Evolutionary conservation across 2,329 filamentous ascomycete species (phyloP).

Genomic region (Lachnellula occidentalis): DNA sequence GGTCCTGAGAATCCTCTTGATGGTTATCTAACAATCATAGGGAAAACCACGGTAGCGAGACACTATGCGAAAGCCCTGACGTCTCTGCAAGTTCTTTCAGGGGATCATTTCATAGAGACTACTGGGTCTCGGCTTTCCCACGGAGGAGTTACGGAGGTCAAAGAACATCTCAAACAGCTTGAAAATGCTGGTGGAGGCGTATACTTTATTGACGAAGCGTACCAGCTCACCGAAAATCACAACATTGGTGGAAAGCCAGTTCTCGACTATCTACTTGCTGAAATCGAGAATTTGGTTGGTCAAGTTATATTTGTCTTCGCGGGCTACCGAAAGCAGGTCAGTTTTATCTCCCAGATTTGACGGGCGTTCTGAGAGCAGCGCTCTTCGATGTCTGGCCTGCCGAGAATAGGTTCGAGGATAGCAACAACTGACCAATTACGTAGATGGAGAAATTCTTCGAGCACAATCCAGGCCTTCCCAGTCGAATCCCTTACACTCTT

Average conservation of each 20-base stretch:
- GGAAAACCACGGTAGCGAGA: constrained; percentile 67
- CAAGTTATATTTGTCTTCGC: constrained; percentile 69
- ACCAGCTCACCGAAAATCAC: constrained; percentile 60
- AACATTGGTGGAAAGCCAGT: constrained; percentile 54
- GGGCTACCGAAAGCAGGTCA: constrained; percentile 47
- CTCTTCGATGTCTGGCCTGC: no score
- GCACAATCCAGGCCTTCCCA: constrained; percentile 66
- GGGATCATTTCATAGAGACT: constrained; percentile 56
- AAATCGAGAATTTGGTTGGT: constrained; percentile 66
- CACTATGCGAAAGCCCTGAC: constrained; percentile 63
- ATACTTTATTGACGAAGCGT: constrained; percentile 74
- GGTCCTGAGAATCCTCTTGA: constrained; percentile 4
- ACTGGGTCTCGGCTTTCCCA: constrained; percentile 63
- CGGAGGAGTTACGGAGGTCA: constrained; percentile 52
- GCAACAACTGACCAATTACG: constrained; percentile 45
- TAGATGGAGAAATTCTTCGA: constrained; percentile 76
- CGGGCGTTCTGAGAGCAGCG: no score
- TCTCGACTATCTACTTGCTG: constrained; percentile 64
- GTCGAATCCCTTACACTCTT: constrained; percentile 61
- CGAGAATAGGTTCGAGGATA: no score
- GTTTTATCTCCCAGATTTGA: no score
- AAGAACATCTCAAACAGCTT: constrained; percentile 52
- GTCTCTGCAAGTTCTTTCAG: constrained; percentile 56
- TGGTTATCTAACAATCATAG: constrained; percentile 41
- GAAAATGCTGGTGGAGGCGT: constrained; percentile 62